Evolutionary conservation across 148 eudicot species (phyloP), one percentile per base, ranked within the genome.

Genomic region (Camellia sinensis): DNA sequence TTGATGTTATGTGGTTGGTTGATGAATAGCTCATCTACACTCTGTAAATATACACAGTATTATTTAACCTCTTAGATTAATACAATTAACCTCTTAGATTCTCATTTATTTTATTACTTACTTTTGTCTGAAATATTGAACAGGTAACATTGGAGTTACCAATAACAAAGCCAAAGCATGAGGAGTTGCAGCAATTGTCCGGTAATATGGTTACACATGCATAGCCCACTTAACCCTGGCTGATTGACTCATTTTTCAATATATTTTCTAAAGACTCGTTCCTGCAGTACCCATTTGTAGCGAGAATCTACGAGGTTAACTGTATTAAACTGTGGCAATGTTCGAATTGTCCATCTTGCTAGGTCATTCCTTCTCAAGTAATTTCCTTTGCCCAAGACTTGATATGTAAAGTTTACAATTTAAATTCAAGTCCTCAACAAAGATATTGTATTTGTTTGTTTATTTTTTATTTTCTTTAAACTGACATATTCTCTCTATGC

Each of bases 91-190:
- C 37, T 29, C 37, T 29, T 29, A 73, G 64, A 15, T 41, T 79
- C 69, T 45, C 29, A 8, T 64, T 71, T 59, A 6, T 41, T 46
- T 61, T 57, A 8, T 45, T 21, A 12, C 66, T 45, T 21, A 12
- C 66, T 14, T 43, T 15, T 14, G 53, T 15, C 3, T 19, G 2
- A 18, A 17, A 18, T 78, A 62, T 69, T 83, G 75, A 53, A 50
- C 88, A 94, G 98, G 85, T 94, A 83, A 92, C 98, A 57, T 67
- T 92, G 89, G 97, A 94, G 79, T 77, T 94, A 52, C 88, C 86
- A 17, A 86, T 94, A 59, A 89, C 91, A 41, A 79, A 88, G 76
- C 63, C 82, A 37, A 89, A 83, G 78, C 60, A 17, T 29, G 92
- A 92, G 75, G 91, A 92, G 88, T 87, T 91, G 87, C 84, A 65